A percentile compares a stretch with the other conserved stretches of the same genome.
Conservation (phyloP, 1,284 basidiomycete genomes). For the Fistulinella cinereoalba region DNA sequence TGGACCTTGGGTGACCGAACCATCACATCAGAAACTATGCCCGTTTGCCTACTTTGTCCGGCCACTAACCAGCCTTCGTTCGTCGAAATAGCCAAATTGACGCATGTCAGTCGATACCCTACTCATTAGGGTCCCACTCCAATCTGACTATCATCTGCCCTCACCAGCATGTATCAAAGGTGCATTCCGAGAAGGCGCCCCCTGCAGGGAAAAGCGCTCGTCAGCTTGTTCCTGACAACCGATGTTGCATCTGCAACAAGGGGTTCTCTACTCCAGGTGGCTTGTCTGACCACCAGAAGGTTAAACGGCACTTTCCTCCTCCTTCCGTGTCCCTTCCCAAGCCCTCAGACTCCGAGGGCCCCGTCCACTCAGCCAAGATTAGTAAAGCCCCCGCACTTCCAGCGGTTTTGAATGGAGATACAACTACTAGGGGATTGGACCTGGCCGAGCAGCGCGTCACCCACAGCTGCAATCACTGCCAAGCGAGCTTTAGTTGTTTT, state of each 20-base stretch:
- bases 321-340: conserved; percentile 7
- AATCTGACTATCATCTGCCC: conserved; percentile 9
- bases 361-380: conserved; percentile 1
- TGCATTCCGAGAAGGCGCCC: conserved; percentile 13
- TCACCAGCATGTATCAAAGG: conserved; percentile 26
- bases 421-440: not conserved
- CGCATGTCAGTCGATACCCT: conserved; percentile 15
- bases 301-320: conserved; percentile 22
- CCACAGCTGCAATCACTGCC: conserved; percentile 24
- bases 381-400: conserved; percentile 3
- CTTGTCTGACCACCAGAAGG: conserved; percentile 23
- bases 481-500: conserved; percentile 15
- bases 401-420: not conserved
- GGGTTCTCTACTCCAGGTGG: conserved; percentile 20
- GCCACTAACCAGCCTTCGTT: conserved; percentile 23
- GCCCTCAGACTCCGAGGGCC: conserved; percentile 3
- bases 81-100: conserved; percentile 14
- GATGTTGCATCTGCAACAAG: conserved; percentile 28
- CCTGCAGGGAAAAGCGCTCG: not conserved
- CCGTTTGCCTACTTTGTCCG: conserved; percentile 29
- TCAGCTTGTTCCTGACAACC: conserved; percentile 7
- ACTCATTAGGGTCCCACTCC: not conserved
- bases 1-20: conserved; percentile 13
- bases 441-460: conserved; percentile 1
- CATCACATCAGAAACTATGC: conserved; percentile 22